Conservation (phyloP, 2,329 filamentous ascomycete genomes). For the Colletotrichum chrysophilum region DNA sequence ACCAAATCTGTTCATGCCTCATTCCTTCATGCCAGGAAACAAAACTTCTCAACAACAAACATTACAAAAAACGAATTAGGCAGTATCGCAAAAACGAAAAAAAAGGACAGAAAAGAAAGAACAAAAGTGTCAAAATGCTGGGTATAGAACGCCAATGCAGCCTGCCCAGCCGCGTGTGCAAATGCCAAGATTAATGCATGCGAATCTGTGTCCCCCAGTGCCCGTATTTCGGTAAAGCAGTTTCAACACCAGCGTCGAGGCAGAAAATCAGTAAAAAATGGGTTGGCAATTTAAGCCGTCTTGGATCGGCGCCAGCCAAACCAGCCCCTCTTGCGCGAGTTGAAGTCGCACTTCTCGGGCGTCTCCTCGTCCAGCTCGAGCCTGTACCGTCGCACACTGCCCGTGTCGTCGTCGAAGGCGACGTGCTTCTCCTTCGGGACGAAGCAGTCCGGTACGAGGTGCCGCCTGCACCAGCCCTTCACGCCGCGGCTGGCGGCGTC, state of each 20-base stretch:
- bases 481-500: conserved; percentile 66
- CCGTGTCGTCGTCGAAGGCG: conserved; percentile 65
- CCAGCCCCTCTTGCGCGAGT: not conserved
- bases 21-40: not conserved
- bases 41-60: not conserved
- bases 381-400: conserved; percentile 68
- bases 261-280: not conserved
- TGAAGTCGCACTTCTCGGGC: conserved; percentile 3
- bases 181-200: not conserved
- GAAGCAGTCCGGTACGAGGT: conserved; percentile 66
- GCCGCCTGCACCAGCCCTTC: conserved; percentile 63
- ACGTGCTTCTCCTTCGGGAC: conserved; percentile 55
- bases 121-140: conserved; percentile 9
- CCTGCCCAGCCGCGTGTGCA: conserved; percentile 16
- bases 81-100: not conserved
- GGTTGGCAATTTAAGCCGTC: not conserved
- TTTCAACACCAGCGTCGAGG: conserved; percentile 2
- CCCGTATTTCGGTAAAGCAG: not conserved
- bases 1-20: not conserved
- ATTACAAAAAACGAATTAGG: not conserved
- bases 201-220: not conserved
- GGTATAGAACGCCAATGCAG: conserved; percentile 21
- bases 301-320: conserved; percentile 10
- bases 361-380: conserved; percentile 48
- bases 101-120: not conserved